Evolutionary conservation across 2,329 filamentous ascomycete species (phyloP).

Genomic region (Cadophora sp.): DNA sequence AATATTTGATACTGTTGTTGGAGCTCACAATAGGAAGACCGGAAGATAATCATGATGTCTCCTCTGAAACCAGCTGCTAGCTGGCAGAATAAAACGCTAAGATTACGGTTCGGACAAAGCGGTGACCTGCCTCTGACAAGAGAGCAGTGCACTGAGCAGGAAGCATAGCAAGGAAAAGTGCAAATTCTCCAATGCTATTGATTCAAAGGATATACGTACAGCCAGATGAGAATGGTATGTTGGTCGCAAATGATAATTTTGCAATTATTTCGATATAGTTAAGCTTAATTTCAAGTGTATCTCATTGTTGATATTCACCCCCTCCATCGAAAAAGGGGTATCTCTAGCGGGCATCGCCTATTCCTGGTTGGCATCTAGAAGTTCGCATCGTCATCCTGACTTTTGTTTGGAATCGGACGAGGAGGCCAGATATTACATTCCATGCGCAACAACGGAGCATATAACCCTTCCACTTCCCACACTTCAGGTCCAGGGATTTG

Average conservation of each 20-base stretch:
- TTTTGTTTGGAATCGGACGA: constrained; percentile 7
- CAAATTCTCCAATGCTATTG: neutral
- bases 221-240: neutral
- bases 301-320: neutral
- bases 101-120: constrained; percentile 29
- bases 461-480: neutral
- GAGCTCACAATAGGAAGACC: neutral
- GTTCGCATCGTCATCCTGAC: constrained; percentile 13
- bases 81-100: constrained; percentile 4
- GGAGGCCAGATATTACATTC: constrained; percentile 19
- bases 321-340: constrained; percentile 14
- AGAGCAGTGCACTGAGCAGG: neutral
- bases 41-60: constrained; percentile 23
- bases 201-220: neutral
- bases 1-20: constrained; percentile 28
- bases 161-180: neutral
- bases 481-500: neutral
- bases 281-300: constrained; percentile 5
- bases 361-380: too few species aligned
- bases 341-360: constrained; percentile 15
- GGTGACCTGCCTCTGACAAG: constrained; percentile 10
- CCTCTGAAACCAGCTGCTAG: constrained; percentile 37
- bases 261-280: neutral
- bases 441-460: neutral
- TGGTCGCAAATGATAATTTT: neutral